Percentiles rank a stretch among this genome's conserved stretches.
These are phyloP conservation scores for Spathaspora sp. DNA, from an alignment of 805 yeast species.

Conservation along the genomic window DNA sequence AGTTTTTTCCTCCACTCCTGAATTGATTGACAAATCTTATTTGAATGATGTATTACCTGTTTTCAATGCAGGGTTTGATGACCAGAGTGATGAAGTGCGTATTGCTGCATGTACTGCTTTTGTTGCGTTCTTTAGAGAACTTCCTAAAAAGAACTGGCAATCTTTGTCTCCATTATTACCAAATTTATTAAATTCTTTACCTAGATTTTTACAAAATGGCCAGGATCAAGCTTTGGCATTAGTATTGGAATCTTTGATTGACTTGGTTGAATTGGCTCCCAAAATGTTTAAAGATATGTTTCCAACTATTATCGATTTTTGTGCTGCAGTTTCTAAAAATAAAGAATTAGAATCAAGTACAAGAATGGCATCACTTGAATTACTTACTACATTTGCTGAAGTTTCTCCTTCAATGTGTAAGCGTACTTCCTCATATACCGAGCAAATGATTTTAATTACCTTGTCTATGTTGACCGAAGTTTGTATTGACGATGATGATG, in stretches of 20 bases:
- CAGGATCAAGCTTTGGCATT: slow-evolving; percentile 79
- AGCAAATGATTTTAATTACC: slow-evolving; percentile 67
- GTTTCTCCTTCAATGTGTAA: slow-evolving; percentile 95
- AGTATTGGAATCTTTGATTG: slow-evolving; percentile 86
- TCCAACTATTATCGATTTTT: slow-evolving; percentile 79
- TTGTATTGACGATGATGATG: slow-evolving; percentile 82
- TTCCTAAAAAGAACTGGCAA: slow-evolving; percentile 80
- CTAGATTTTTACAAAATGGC: slow-evolving; percentile 74
- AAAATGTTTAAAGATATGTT: slow-evolving; percentile 92
- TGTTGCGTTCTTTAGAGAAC: slow-evolving; percentile 78
- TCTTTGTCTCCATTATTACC: slow-evolving; percentile 77
- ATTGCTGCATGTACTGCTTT: slow-evolving; percentile 91
- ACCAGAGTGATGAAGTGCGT: slow-evolving; percentile 75
- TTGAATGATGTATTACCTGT: slow-evolving; percentile 58
- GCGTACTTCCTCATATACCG: slow-evolving; percentile 66
- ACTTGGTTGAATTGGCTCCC: slow-evolving; percentile 89
- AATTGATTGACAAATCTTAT: slow-evolving; percentile 59
- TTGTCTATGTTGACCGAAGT: slow-evolving; percentile 89
- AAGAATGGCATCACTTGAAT: slow-evolving; percentile 83
- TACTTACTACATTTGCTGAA: slow-evolving; percentile 87
- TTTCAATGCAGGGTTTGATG: slow-evolving; percentile 79
- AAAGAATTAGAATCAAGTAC: slow-evolving; percentile 75
- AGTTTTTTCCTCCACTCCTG: slow-evolving; percentile 82
- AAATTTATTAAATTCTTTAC: slow-evolving; percentile 77
- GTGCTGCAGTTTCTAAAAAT: slow-evolving; percentile 79